Conservation (phyloP, 1,284 basidiomycete genomes). For the Chondrostereum purpureum region DNA sequence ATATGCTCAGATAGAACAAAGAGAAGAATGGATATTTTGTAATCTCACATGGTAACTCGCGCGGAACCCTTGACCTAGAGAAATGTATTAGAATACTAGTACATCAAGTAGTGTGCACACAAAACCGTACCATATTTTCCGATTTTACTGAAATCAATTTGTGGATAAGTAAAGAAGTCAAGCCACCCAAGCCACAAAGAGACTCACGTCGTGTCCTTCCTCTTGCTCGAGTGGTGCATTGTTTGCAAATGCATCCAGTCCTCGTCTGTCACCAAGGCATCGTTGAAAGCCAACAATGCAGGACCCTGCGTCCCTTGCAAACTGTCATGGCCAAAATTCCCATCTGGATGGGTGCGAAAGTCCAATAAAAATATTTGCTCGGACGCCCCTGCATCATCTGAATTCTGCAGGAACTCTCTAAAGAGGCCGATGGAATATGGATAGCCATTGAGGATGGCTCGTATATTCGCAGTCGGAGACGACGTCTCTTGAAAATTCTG, state of each 20-base stretch:
- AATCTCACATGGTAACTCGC: not conserved
- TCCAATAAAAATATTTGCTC: constrained; percentile 26
- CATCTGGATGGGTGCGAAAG: not conserved
- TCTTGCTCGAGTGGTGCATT: not conserved
- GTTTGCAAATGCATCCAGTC: not conserved
- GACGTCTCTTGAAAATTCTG: too few relatives aligned
- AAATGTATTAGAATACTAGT: too few relatives aligned
- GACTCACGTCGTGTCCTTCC: not conserved
- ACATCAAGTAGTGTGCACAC: not conserved
- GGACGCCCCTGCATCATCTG: constrained; percentile 37
- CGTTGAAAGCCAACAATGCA: not conserved
- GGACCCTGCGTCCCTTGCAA: not conserved
- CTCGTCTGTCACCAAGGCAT: not conserved
- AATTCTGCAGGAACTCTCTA: constrained; percentile 42
- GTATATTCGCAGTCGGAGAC: constrained; percentile 17
- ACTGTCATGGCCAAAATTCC: not conserved
- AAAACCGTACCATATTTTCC: not conserved
- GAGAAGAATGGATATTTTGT: not conserved
- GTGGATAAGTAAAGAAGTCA: not conserved
- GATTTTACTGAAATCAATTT: too few relatives aligned
- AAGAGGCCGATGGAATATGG: constrained; percentile 36
- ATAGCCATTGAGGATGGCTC: constrained; percentile 33
- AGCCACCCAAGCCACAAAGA: not conserved
- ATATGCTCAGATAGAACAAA: not conserved
- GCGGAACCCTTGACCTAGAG: not conserved